phyloP scores from a whole-genome alignment of 768 basidiomycete genomes.

The Lactifluus pinguis region DNA sequence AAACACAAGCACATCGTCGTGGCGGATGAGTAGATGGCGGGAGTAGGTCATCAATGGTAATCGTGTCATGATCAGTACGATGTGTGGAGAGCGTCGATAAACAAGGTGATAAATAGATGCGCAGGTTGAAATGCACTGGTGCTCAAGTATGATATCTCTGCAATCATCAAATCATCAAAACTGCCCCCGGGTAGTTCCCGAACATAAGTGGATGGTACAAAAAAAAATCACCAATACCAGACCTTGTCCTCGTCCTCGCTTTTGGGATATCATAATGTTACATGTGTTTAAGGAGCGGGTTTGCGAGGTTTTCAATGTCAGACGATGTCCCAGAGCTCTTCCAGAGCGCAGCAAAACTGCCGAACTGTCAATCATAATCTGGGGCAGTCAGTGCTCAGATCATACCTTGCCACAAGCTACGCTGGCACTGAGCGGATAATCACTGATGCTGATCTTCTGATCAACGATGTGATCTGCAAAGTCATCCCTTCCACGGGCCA shows the following conservation, averaged over 20 bases:
- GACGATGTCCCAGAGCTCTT: constrained; percentile 93
- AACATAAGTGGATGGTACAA: not conserved
- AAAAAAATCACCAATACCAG: not conserved
- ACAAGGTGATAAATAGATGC: constrained; percentile 18
- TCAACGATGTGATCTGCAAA: constrained; percentile 95
- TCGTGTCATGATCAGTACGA: constrained; percentile 2
- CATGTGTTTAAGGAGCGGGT: not conserved
- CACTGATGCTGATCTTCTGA: constrained; percentile 93
- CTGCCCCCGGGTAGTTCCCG: not conserved
- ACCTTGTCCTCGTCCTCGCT: not conserved
- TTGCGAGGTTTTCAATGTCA: constrained; percentile 25
- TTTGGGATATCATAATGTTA: constrained; percentile 4
- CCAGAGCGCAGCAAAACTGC: constrained; percentile 84
- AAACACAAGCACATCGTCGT: constrained; percentile 1
- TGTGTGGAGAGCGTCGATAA: constrained; percentile 1
- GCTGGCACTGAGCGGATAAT: constrained; percentile 85
- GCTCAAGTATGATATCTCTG: constrained; percentile 14
- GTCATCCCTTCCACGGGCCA: constrained; percentile 94
- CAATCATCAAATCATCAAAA: constrained; percentile 4
- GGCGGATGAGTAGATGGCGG: constrained; percentile 1
- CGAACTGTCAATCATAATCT: not conserved
- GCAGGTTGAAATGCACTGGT: constrained; percentile 27
- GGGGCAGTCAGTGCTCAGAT: not conserved
- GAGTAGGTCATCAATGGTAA: not conserved
- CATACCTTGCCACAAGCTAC: constrained; percentile 96